Percentiles rank a stretch among this genome's conserved stretches.
These are phyloP conservation scores for Hanseniaspora lachancei DNA, from an alignment of 805 yeast species.

Conservation along the genomic window DNA sequence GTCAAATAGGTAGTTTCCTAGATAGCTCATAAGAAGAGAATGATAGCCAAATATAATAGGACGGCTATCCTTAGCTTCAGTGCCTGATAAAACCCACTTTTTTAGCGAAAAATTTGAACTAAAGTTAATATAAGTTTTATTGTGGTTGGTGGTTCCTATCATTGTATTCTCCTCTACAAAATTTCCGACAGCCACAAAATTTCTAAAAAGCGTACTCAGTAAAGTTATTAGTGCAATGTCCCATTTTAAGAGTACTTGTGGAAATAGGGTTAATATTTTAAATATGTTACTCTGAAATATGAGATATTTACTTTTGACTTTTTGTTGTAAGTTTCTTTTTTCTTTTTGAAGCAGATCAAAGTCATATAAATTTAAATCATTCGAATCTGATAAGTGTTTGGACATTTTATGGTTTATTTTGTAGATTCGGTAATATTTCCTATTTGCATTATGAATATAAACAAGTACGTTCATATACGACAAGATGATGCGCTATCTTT, in stretches of 20 bases:
- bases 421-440: not conserved
- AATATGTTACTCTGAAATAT: slow-evolving; percentile 6
- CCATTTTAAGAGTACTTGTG: slow-evolving; percentile 1
- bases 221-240: slow-evolving; percentile 20
- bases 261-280: not conserved
- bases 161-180: slow-evolving; percentile 60
- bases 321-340: not conserved
- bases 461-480: no score
- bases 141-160: slow-evolving; percentile 92
- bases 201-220: slow-evolving; percentile 60
- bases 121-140: slow-evolving; percentile 93
- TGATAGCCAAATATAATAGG: slow-evolving; percentile 96
- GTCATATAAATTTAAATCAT: not conserved
- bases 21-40: slow-evolving; percentile 61
- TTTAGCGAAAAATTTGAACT: slow-evolving; percentile 61
- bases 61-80: slow-evolving; percentile 87
- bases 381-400: not conserved
- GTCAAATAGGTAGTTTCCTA: slow-evolving; percentile 49
- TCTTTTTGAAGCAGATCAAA: not conserved
- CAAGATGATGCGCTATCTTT: no score
- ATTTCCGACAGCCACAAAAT: slow-evolving; percentile 80
- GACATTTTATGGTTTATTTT: not conserved
- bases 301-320: not conserved
- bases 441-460: not conserved
- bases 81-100: slow-evolving; percentile 78